Base-by-base conservation (phyloP, 495 filamentous ascomycete genomes). In the Aspergillus kassunensis region DNA sequence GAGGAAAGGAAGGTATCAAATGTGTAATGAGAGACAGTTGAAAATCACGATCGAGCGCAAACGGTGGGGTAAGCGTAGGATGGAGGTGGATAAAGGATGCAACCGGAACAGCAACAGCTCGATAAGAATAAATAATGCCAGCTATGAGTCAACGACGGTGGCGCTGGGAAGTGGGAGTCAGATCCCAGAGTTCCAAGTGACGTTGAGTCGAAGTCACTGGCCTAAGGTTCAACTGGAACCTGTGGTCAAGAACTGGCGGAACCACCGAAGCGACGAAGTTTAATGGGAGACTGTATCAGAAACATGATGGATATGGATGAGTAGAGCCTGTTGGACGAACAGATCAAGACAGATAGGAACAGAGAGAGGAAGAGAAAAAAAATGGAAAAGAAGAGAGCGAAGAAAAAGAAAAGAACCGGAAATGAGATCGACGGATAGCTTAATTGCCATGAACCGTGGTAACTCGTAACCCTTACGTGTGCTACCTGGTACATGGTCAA, bases 371-470 rank as follows among this genome's bases (percentile, higher is more conserved):
- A 36, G 49, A 27, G 51, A 18, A 56, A 40, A 48, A 47, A 49
- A 56, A 34, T 21, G 25, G 36, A 51, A 19, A 48, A 36, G 46
- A 27, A 60, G 34, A 53, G 37, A 24, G 18, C 20, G 24, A n/a
- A 47, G 37, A 30, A 52, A 56, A 62, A 36, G 48, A 55, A 51
- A 19, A 39, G 23, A 41, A 43, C 51, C 15, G 51, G 15, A 46
- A 46, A 46, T 35, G 44, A 46, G 44, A 59, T 62, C 56, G 46
- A 49, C 53, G 19, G 50, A 44, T 23, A 58, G 59, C 53, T 58
- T 55, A 59, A 58, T 46, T 49, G 19, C 18, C 49, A 52, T 27
- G 51, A 61, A 61, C 52, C 48, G 43, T 55, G 29, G 45, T 43
- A 35, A 34, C 42, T 29, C 12, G 2, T 24, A 9, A 27, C 4